A percentile compares a stretch with the other conserved stretches of the same genome.
These are phyloP conservation scores for Yamadazyma trypodendri DNA, from an alignment of 1,139 yeast genomes.

Conservation along the genomic window DNA sequence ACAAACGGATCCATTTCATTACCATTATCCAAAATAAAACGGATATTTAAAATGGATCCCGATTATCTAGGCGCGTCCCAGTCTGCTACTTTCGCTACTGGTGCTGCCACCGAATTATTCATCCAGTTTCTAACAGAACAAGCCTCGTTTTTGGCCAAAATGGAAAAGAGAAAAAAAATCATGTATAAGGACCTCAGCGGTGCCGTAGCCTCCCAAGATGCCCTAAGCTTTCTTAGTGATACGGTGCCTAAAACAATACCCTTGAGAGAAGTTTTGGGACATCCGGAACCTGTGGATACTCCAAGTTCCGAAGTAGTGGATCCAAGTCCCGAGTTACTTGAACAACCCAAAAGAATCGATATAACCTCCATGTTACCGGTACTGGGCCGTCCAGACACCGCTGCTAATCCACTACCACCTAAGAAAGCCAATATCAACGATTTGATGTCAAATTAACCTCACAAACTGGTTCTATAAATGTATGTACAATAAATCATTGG, in stretches of 20 bases:
- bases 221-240: slow-evolving; percentile 66
- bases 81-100: slow-evolving; percentile 78
- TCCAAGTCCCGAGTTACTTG: slow-evolving; percentile 7
- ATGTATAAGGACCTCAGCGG: slow-evolving; percentile 73
- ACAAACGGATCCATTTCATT: slow-evolving; percentile 33
- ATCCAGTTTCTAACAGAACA: slow-evolving; percentile 79
- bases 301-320: slow-evolving; percentile 2
- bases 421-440: slow-evolving; percentile 39
- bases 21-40: slow-evolving; percentile 80
- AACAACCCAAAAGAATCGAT: slow-evolving; percentile 16
- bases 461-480: neutral
- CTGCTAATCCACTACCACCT: slow-evolving; percentile 13
- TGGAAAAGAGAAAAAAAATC: slow-evolving; percentile 69
- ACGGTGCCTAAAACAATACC: slow-evolving; percentile 65
- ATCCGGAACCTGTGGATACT: slow-evolving; percentile 9
- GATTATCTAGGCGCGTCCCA: slow-evolving; percentile 76
- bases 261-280: slow-evolving; percentile 46
- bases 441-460: slow-evolving; percentile 17
- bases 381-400: slow-evolving; percentile 8
- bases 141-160: slow-evolving; percentile 66
- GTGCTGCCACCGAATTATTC: slow-evolving; percentile 85
- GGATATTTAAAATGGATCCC: slow-evolving; percentile 82
- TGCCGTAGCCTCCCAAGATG: slow-evolving; percentile 67
- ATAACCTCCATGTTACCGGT: slow-evolving; percentile 16
- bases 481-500: slow-evolving; percentile 1